Conservation (phyloP, 2,329 filamentous ascomycete genomes). For the Lachnellula occidentalis region DNA sequence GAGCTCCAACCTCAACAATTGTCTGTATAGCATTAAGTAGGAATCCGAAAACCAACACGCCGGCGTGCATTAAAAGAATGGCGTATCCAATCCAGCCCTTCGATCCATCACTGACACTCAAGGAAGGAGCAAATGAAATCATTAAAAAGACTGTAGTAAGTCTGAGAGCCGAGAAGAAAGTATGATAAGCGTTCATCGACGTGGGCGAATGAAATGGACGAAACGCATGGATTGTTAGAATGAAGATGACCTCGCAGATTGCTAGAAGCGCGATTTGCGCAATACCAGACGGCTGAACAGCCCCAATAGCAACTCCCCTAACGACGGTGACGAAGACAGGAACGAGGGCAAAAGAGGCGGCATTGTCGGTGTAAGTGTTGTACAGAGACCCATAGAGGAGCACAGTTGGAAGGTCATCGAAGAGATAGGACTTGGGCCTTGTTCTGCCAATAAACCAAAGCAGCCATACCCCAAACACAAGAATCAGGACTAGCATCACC, state of each 20-base stretch:
- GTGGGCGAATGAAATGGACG: conserved; percentile 85
- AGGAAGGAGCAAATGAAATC: conserved; percentile 76
- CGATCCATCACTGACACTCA: conserved; percentile 70
- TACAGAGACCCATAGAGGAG: conserved; percentile 89
- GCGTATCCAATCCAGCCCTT: conserved; percentile 96
- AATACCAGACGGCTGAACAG: conserved; percentile 86
- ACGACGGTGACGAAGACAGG: conserved; percentile 80
- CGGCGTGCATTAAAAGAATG: conserved; percentile 78
- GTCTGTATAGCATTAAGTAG: conserved; percentile 89
- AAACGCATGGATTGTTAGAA: conserved; percentile 83
- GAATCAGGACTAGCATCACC: conserved; percentile 65
- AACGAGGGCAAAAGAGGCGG: conserved; percentile 82
- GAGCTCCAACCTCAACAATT: conserved; percentile 78
- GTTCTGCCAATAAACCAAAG: conserved; percentile 75
- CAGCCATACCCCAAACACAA: conserved; percentile 72
- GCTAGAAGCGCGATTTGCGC: conserved; percentile 88
- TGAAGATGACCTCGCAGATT: conserved; percentile 87
- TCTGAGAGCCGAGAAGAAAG: conserved; percentile 72
- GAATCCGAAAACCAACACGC: conserved; percentile 85
- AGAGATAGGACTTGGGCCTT: conserved; percentile 78
- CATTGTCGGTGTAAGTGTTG: conserved; percentile 94
- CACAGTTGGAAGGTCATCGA: conserved; percentile 87
- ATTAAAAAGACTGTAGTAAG: conserved; percentile 71
- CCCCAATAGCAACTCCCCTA: conserved; percentile 84
- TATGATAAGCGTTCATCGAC: conserved; percentile 96